phyloP scores from a whole-genome alignment of 1,284 basidiomycete species.

The Laetiporus sulphureus region DNA sequence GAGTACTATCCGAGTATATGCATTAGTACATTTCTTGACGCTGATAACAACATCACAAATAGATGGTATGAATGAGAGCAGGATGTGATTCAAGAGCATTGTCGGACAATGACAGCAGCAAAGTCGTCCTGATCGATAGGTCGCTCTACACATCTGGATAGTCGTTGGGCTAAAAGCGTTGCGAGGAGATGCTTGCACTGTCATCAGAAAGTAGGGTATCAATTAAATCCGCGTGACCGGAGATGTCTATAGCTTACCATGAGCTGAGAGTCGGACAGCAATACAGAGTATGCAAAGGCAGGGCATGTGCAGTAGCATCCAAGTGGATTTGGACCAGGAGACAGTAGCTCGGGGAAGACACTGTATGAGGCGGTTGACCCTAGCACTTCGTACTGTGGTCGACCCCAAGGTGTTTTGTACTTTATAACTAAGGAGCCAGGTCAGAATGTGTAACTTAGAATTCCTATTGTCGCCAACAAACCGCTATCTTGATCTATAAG shows the following conservation, averaged over 20 bases:
- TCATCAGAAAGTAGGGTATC: neutral
- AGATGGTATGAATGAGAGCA: neutral
- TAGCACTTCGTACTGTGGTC: constrained; percentile 55
- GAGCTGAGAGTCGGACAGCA: constrained; percentile 50
- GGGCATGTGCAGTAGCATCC: constrained; percentile 69
- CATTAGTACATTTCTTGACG: no score
- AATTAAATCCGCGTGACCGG: neutral
- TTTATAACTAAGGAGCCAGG: constrained; percentile 45
- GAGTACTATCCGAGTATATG: no score
- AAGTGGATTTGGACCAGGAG: constrained; percentile 23
- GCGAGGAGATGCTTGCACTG: constrained; percentile 80
- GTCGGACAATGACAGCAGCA: constrained; percentile 17
- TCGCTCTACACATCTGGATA: constrained; percentile 45
- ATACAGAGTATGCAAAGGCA: constrained; percentile 56
- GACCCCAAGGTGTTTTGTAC: constrained; percentile 48
- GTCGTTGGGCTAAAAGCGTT: constrained; percentile 45
- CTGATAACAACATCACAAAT: neutral
- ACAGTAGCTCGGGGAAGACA: constrained; percentile 49
- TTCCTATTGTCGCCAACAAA: constrained; percentile 20
- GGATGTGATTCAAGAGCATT: constrained; percentile 6
- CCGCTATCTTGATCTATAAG: constrained; percentile 61
- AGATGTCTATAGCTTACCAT: constrained; percentile 39
- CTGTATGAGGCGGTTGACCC: constrained; percentile 57
- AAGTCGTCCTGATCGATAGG: constrained; percentile 41
- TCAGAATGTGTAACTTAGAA: neutral